Evolutionary conservation across 2,329 filamentous ascomycete genomes (phyloP).

Genomic region (Calonectria multiphialidica): DNA sequence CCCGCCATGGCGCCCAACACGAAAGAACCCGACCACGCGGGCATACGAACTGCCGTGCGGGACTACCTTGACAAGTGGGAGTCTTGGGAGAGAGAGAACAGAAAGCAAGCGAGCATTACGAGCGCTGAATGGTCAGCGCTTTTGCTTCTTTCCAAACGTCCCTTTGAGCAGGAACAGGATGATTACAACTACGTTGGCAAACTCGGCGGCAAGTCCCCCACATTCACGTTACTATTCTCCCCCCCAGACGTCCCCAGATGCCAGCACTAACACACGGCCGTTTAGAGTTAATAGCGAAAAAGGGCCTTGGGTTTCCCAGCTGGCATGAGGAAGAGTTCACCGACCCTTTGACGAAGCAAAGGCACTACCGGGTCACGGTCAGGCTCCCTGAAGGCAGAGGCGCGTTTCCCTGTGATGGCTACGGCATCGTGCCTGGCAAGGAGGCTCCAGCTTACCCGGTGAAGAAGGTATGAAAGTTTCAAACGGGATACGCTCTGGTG

Average conservation of each 20-base stretch:
- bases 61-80: slow-evolving; percentile 37
- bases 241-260: too few relatives aligned
- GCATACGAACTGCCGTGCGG: neutral
- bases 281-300: slow-evolving; percentile 31
- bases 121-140: slow-evolving; percentile 44
- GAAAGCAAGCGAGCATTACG: slow-evolving; percentile 9
- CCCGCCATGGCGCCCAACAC: slow-evolving; percentile 2
- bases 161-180: slow-evolving; percentile 42
- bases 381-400: slow-evolving; percentile 32
- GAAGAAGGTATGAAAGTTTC: slow-evolving; percentile 57
- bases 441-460: slow-evolving; percentile 52
- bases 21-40: neutral
- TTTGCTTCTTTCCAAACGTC: slow-evolving; percentile 54
- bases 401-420: slow-evolving; percentile 47
- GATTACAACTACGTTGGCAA: slow-evolving; percentile 45
- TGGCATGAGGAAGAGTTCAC: slow-evolving; percentile 4
- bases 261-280: neutral
- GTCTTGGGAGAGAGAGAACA: slow-evolving; percentile 45
- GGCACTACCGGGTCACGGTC: slow-evolving; percentile 44
- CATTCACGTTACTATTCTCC: neutral
- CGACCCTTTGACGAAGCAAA: neutral
- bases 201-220: slow-evolving; percentile 42
- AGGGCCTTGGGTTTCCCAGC: neutral
- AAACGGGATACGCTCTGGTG: too few relatives aligned
- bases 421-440: slow-evolving; percentile 46